Base-by-base conservation (phyloP, 805 yeast species). In the Clavispora santaluciae region DNA sequence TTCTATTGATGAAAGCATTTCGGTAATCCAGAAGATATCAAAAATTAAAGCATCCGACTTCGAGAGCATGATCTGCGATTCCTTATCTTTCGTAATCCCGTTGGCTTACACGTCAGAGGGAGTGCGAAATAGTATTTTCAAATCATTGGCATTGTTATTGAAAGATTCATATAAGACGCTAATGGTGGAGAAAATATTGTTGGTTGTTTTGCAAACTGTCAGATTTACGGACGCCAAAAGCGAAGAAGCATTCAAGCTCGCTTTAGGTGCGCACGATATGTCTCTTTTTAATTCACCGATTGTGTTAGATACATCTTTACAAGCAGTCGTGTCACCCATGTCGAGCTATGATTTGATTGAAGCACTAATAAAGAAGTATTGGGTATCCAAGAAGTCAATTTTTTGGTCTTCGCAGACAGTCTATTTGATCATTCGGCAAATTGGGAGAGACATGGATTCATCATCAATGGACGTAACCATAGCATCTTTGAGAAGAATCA, bases 61-160 rank as follows among this genome's bases (percentile, higher is more conserved):
- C 3, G 33, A 41, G 15, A 40, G 59, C 10, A 24, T 72, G 8
- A 45, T 63, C 7, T 43, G 49, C 5, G 68, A 65, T 9, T 54
- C 72, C 22, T 40, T 73, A 6, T 57, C 75, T 0, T 40, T 60
- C n/a, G 49, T 68, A 0, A 57, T 79, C 1, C 69, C 82, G 0
- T 48, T 77, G 16, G 59, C 78, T 0, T 76, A 61, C 45, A 56
- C 75, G 0, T 56, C 54, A 11, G 55, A 54, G 24, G 78, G 79
- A 0, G 37, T 56, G 1, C 52, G 73, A 41, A 56, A 61, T 38
- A 59, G 58, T 5, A 50, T 70, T 0, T 64, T 61, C 25, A 53
- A 48, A 4, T 24, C 29, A 7, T 23, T 52, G 45, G 28, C 45
- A 13, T 9, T 28, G 2, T 16, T 41, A 4, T 49, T 63, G 18